Conservation (phyloP, 1,139 yeast species). For the Hansenula sp. region DNA sequence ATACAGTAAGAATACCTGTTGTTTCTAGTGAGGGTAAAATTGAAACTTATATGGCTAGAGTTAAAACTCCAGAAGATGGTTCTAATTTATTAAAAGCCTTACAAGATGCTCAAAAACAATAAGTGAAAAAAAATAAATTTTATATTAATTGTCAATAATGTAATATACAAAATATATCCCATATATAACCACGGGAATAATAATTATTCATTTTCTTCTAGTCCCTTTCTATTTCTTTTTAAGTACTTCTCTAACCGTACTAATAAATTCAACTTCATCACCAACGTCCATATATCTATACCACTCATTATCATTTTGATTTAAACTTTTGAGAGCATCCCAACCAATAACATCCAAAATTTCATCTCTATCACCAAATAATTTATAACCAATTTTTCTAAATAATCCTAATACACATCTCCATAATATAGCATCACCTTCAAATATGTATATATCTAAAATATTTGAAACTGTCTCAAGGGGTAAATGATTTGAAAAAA, state of each 20-base stretch:
- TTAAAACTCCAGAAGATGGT: conserved; percentile 72
- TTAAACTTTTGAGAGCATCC: conserved; percentile 19
- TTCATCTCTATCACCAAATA: conserved; percentile 48
- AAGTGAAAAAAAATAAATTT: conserved; percentile 8
- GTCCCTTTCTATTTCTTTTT: conserved; percentile 11
- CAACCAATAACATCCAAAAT: conserved; percentile 33
- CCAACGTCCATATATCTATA: conserved; percentile 41
- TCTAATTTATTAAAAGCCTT: conserved; percentile 51
- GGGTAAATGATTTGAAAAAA: conserved; percentile 33
- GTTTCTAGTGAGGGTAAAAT: conserved; percentile 42
- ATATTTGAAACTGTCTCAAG: conserved; percentile 36
- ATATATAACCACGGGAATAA: no score
- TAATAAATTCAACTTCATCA: conserved; percentile 44
- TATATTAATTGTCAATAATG: not conserved
- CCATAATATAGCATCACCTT: conserved; percentile 48
- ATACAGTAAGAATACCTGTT: conserved; percentile 52
- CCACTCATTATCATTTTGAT: conserved; percentile 11
- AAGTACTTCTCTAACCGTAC: conserved; percentile 32
- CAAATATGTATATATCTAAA: conserved; percentile 58
- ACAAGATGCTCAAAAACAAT: conserved; percentile 35
- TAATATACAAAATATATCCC: no score
- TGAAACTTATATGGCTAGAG: conserved; percentile 64
- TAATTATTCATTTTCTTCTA: no score
- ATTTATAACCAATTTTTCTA: conserved; percentile 42
- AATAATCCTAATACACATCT: conserved; percentile 46